A percentile compares a stretch with the other conserved stretches of the same genome.
Conservation (phyloP, 352 stramenopile genomes). For the Pythium apleroticum region DNA sequence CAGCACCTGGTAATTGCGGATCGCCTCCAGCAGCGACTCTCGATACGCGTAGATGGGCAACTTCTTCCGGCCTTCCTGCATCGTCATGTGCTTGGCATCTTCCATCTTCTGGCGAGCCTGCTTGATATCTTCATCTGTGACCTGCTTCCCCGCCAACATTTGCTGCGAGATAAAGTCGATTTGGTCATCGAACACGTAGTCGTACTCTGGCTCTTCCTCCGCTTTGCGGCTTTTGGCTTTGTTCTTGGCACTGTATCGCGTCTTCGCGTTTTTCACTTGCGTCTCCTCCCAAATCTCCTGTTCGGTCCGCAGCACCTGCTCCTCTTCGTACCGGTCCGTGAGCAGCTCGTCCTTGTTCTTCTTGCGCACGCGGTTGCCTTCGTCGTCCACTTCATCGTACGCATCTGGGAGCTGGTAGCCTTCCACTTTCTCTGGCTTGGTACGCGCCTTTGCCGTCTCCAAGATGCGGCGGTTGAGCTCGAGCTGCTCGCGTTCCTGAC, state of each 20-base stretch:
- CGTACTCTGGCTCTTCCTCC: slow-evolving; percentile 88
- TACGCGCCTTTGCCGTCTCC: slow-evolving; percentile 69
- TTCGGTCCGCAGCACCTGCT: slow-evolving; percentile 94
- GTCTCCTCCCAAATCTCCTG: slow-evolving; percentile 98
- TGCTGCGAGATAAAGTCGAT: slow-evolving; percentile 98
- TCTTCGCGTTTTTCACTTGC: slow-evolving; percentile 90
- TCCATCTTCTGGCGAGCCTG: slow-evolving; percentile 72
- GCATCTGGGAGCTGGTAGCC: slow-evolving; percentile 96
- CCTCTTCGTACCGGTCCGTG: slow-evolving; percentile 93
- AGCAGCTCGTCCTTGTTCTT: slow-evolving; percentile 93
- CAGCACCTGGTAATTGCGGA: slow-evolving; percentile 92
- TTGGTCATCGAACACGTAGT: slow-evolving; percentile 98
- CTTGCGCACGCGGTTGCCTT: slow-evolving; percentile 87
- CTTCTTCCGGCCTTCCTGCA: slow-evolving; percentile 94
- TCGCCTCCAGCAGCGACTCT: slow-evolving; percentile 96
- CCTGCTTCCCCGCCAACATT: slow-evolving; percentile 82
- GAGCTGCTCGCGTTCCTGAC: slow-evolving; percentile 83
- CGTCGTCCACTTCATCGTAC: slow-evolving; percentile 92
- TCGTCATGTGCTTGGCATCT: slow-evolving; percentile 90
- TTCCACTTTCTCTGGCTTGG: slow-evolving; percentile 57
- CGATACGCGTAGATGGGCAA: slow-evolving; percentile 98
- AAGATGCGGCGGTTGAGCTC: slow-evolving; percentile 91
- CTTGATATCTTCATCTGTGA: slow-evolving; percentile 80
- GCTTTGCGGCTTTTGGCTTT: slow-evolving; percentile 38
- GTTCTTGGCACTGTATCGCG: slow-evolving; percentile 65